Evolutionary conservation across 768 basidiomycete species (phyloP).

Genomic region (Cystobasidium tubakii): DNA sequence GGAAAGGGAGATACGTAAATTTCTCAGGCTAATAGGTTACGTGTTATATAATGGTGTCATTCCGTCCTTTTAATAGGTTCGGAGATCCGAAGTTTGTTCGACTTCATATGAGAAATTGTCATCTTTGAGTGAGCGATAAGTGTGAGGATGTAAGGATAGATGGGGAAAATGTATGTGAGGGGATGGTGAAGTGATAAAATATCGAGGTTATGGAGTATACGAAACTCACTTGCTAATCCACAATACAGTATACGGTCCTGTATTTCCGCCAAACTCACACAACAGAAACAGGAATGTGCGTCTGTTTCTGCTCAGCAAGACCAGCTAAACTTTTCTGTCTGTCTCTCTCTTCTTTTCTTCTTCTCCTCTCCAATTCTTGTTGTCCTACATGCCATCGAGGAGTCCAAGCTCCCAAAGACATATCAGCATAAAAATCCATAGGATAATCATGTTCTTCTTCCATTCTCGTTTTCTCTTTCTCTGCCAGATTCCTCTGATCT

Average conservation of each 20-base stretch:
- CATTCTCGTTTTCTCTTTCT: background rate
- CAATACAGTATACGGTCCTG: too few species aligned
- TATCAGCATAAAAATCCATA: slow-evolving; percentile 88
- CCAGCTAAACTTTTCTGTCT: background rate
- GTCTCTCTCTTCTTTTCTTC: slow-evolving; percentile 30
- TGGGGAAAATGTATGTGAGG: too few species aligned
- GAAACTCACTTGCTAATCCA: too few species aligned
- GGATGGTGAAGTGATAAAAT: too few species aligned
- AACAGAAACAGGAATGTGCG: slow-evolving; percentile 1
- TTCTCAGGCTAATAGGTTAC: slow-evolving; percentile 37
- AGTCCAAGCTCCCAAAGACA: slow-evolving; percentile 46
- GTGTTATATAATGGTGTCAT: slow-evolving; percentile 36
- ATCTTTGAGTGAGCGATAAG: background rate
- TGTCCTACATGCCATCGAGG: slow-evolving; percentile 38
- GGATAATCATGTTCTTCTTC: slow-evolving; percentile 57
- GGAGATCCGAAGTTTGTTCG: slow-evolving; percentile 22
- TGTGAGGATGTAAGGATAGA: background rate
- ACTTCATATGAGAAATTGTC: slow-evolving; percentile 13
- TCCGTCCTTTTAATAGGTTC: slow-evolving; percentile 2
- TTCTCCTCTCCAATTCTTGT: slow-evolving; percentile 20
- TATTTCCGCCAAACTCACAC: background rate
- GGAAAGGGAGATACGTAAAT: background rate
- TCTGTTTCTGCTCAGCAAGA: background rate
- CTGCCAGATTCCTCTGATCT: background rate
- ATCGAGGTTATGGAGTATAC: too few species aligned